Evolutionary conservation across 805 yeast genomes (phyloP).

Genomic region (Candida insectorum): DNA sequence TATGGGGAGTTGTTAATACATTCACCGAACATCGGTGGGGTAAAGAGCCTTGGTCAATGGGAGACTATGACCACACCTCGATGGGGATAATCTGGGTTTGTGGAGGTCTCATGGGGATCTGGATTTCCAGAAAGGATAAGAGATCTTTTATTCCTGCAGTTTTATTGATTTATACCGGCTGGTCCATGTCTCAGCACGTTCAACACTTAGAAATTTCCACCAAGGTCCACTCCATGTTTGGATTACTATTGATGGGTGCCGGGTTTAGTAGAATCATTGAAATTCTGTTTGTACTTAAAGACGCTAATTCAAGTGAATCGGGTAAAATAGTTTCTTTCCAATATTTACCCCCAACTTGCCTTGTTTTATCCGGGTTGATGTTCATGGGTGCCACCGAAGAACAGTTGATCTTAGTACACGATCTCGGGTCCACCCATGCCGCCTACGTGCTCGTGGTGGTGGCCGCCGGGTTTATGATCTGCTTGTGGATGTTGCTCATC

Average conservation of each 20-base stretch:
- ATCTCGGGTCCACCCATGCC: conserved; percentile 79
- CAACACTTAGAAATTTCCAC: conserved; percentile 78
- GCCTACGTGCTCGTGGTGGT: conserved; percentile 71
- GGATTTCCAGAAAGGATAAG: conserved; percentile 55
- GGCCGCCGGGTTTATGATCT: conserved; percentile 71
- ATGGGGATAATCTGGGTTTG: conserved; percentile 98
- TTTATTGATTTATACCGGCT: conserved; percentile 83
- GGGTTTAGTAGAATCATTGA: conserved; percentile 77
- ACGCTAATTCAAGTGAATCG: conserved; percentile 39
- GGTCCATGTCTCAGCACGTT: conserved; percentile 88
- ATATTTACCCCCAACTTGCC: conserved; percentile 78
- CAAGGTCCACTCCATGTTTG: conserved; percentile 84
- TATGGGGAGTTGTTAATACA: conserved; percentile 92
- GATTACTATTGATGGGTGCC: conserved; percentile 72
- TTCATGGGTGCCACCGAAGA: conserved; percentile 95
- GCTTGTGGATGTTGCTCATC: conserved; percentile 61
- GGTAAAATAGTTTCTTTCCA: conserved; percentile 69
- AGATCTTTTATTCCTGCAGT: conserved; percentile 79
- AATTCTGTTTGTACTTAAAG: conserved; percentile 71
- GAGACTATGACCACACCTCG: conserved; percentile 92
- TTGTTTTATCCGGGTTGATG: conserved; percentile 72
- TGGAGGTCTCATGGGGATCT: conserved; percentile 85
- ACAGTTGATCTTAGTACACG: conserved; percentile 67
- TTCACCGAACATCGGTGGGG: conserved; percentile 98
- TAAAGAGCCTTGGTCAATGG: conserved; percentile 79